Evolutionary conservation across 2,329 filamentous ascomycete genomes (phyloP).

Genomic region (Nemania sp.): DNA sequence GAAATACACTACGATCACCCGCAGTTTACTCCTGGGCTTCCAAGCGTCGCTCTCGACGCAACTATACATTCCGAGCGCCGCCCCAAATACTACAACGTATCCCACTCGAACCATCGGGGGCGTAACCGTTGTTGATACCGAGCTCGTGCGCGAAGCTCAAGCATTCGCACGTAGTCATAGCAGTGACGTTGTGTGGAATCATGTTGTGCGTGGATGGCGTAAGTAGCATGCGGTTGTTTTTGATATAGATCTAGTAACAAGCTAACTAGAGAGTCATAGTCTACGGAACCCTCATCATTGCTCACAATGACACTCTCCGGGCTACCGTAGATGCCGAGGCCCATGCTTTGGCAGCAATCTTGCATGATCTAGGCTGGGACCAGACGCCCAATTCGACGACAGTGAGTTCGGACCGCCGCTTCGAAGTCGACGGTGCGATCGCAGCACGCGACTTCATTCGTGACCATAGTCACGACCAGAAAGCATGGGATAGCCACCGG

Average conservation of each 20-base stretch:
- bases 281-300: conserved; percentile 30
- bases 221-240: conserved; percentile 1
- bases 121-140: conserved; percentile 37
- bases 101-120: conserved; percentile 35
- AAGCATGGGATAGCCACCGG: conserved; percentile 52
- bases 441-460: conserved; percentile 56
- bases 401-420: conserved; percentile 59
- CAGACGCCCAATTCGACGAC: conserved; percentile 49
- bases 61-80: neutral
- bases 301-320: conserved; percentile 33
- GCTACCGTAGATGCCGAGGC: conserved; percentile 57
- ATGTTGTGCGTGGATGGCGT: conserved; percentile 36
- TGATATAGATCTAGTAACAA: neutral
- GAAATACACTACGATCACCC: conserved; percentile 2
- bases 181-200: conserved; percentile 33
- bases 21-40: conserved; percentile 15
- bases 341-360: conserved; percentile 55
- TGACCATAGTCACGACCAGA: conserved; percentile 34
- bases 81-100: neutral
- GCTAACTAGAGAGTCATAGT: conserved; percentile 16
- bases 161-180: conserved; percentile 31
- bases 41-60: conserved; percentile 31
- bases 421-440: conserved; percentile 64
- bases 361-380: conserved; percentile 60
- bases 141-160: conserved; percentile 37